phyloP scores from a whole-genome alignment of 305 asterid genomes.

The Ajuga reptans region DNA sequence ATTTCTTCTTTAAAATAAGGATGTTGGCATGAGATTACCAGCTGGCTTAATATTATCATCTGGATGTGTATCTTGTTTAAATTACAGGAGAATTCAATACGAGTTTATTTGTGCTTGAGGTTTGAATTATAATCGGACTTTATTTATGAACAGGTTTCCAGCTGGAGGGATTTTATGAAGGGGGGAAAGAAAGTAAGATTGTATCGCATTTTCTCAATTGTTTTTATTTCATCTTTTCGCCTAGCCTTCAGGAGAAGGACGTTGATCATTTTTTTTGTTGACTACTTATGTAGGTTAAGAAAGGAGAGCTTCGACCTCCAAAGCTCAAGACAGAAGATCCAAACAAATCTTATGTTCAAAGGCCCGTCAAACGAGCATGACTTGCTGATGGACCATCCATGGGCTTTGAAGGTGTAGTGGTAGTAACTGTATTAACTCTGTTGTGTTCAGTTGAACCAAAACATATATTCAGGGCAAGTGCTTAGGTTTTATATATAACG shows the following conservation, averaged over 20 bases:
- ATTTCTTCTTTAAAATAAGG: not conserved
- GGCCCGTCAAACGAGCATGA: slow-evolving; percentile 82
- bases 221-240: not conserved
- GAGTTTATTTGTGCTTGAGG: not conserved
- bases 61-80: not conserved
- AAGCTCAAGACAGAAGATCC: slow-evolving; percentile 99
- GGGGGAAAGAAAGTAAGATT: slow-evolving; percentile 82
- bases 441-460: no score
- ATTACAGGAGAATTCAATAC: not conserved
- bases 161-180: slow-evolving; percentile 98
- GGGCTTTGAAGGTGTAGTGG: slow-evolving; percentile 9
- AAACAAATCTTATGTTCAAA: slow-evolving; percentile 90
- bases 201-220: not conserved
- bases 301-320: slow-evolving; percentile 95
- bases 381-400: not conserved
- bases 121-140: not conserved
- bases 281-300: slow-evolving; percentile 49
- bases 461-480: no score
- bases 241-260: not conserved
- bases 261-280: not conserved
- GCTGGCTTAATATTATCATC: not conserved
- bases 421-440: slow-evolving; percentile 15
- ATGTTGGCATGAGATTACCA: not conserved
- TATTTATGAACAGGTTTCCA: slow-evolving; percentile 60
- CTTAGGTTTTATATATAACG: no score